These are phyloP conservation scores for Cyphellophora attinorum DNA, from an alignment of 2,329 filamentous ascomycete genomes.

Conservation along the genomic window DNA sequence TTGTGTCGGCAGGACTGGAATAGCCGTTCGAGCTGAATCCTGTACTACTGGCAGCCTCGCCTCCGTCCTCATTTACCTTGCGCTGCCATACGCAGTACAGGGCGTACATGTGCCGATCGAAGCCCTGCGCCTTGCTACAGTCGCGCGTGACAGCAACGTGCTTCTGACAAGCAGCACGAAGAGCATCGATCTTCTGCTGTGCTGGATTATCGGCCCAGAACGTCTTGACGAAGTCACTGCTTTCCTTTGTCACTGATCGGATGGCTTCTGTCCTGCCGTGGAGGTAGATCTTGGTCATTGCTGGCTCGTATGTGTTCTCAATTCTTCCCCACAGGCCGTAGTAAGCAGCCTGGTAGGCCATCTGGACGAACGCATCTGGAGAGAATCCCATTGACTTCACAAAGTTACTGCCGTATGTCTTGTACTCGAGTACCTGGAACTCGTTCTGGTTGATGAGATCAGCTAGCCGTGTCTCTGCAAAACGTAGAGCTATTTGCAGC, in stretches of 20 bases:
- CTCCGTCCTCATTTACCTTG: slow-evolving; percentile 62
- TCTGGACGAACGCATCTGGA: slow-evolving; percentile 93
- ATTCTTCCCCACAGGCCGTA: slow-evolving; percentile 91
- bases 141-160: slow-evolving; percentile 73
- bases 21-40: slow-evolving; percentile 51
- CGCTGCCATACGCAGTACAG: slow-evolving; percentile 93
- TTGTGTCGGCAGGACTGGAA: slow-evolving; percentile 44
- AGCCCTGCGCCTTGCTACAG: slow-evolving; percentile 82
- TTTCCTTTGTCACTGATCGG: slow-evolving; percentile 71
- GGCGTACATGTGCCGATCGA: slow-evolving; percentile 87
- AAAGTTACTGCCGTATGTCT: slow-evolving; percentile 88
- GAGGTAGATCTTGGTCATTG: slow-evolving; percentile 92
- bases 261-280: slow-evolving; percentile 94
- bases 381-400: slow-evolving; percentile 97
- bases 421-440: slow-evolving; percentile 84
- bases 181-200: slow-evolving; percentile 72
- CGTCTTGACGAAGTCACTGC: slow-evolving; percentile 74
- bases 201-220: slow-evolving; percentile 91
- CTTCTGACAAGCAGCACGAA: slow-evolving; percentile 72
- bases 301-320: slow-evolving; percentile 93
- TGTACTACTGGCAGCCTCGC: slow-evolving; percentile 41
- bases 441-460: slow-evolving; percentile 96
- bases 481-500: slow-evolving; percentile 79
- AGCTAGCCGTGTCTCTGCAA: slow-evolving; percentile 87
- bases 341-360: slow-evolving; percentile 98